Evolutionary conservation across 768 basidiomycete genomes (phyloP).

Genomic region (Kwoniella heveanensis): DNA sequence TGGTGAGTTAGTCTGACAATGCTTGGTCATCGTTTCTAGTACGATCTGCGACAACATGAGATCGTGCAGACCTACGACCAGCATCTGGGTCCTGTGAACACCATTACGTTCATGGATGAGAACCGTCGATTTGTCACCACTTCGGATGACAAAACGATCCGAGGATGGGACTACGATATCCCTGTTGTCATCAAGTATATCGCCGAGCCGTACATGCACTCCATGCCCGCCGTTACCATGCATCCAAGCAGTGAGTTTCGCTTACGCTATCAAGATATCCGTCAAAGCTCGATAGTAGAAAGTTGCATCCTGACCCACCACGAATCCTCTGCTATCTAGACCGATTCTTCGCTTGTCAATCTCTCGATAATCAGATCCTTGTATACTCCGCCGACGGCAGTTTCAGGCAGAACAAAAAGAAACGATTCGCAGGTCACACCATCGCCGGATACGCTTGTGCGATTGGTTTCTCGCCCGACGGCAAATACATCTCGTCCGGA

Average conservation of each 20-base stretch:
- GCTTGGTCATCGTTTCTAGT: constrained; percentile 64
- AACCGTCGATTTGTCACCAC: constrained; percentile 97
- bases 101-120: constrained; percentile 98
- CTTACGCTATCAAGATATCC: too few relatives aligned
- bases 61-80: constrained; percentile 99
- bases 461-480: constrained; percentile 96
- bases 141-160: constrained; percentile 97
- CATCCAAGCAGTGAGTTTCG: constrained; percentile 88
- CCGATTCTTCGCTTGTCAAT: constrained; percentile 97
- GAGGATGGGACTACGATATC: constrained; percentile 99
- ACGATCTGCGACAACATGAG: constrained; percentile 91
- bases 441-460: constrained; percentile 97
- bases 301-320: not conserved
- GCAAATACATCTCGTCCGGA: constrained; percentile 96
- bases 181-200: constrained; percentile 99
- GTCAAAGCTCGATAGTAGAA: too few relatives aligned
- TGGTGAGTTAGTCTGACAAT: too few relatives aligned
- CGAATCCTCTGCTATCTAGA: constrained; percentile 58
- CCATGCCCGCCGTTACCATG: constrained; percentile 95
- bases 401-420: constrained; percentile 97
- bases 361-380: constrained; percentile 96
- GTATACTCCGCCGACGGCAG: constrained; percentile 91
- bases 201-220: constrained; percentile 98
- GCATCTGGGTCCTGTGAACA: constrained; percentile 96
- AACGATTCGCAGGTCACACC: constrained; percentile 95